Evolutionary conservation across 176 grass and related monocot species (phyloP), one percentile per base, ranked within the genome.

Genomic region (Cenchrus americanus): DNA sequence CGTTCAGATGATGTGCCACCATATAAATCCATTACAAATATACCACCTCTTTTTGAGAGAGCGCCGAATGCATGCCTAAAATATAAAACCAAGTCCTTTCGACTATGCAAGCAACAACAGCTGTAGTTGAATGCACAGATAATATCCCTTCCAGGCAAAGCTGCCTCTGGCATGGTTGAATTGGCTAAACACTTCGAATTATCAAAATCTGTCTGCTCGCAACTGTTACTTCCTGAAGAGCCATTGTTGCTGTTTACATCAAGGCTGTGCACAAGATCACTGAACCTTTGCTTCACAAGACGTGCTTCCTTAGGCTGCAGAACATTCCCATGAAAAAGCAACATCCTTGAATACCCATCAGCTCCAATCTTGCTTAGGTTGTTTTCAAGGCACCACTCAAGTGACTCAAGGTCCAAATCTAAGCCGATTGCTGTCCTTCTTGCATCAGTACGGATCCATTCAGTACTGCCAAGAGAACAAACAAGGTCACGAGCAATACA

Each of bases 81-180:
- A 80, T 95, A 95, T 67, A 86, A 84, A 93, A 98, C 85, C 75
- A 98, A 92, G 46, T 95, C 96, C 75, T 88, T 95, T 68, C 89
- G 62, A 13, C 22, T 95, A 78, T 95, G 93, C 60, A 98, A 91
- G 48, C 96, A 98, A 78, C 96, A 98, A 0, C 96, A 95, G 82
- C 96, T 98, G 82, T 95, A 98, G 62, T 98, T 98, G 88, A 98
- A 98, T 66, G 93, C 93, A 92, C 96, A 98, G 13, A 95, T 88
- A 85, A 98, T 95, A 71, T 98, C 93, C 91, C 93, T 98, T 62
- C 62, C 80, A 60, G 87, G 91, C 73, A 95, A 86, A 72, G 49
- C 64, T 77, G 66, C 67, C 66, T 85, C 67, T 80, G 69, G 64
- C 82, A 93, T 88, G 62, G 82, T 82, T 13, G 76, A 83, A 90